Base-by-base conservation (phyloP, 2,329 filamentous ascomycete genomes). In the Talaromyces amestolkiae region DNA sequence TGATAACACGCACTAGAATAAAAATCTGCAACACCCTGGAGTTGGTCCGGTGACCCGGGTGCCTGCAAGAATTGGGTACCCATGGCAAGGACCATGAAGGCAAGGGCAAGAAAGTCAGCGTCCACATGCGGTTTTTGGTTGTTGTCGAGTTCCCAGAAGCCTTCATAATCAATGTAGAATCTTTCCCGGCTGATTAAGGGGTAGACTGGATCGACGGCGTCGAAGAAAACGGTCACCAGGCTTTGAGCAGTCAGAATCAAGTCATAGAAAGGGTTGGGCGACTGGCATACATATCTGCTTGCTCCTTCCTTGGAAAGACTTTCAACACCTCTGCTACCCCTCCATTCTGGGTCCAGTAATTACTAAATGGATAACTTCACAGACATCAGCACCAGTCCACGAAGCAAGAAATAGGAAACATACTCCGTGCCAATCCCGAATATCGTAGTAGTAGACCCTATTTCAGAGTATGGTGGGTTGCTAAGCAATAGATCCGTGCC, bases 21-120 rank as follows among this genome's bases (percentile, higher is more conserved):
- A n/a, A 67, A 67, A 22, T 67, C 65, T n/a, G 65, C 65, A 8
- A 22, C 58, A 17, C 27, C 33, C 58, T 64, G 45, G 1, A 61
- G 33, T n/a, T 56, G 13, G 3, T 27, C 58, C 2, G 51, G 19
- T 2, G 61, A 35, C 3, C 51, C 62, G 3, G 65, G 65, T 6
- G 19, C 41, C 35, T 58, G 49, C n/a, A 67, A 27, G 47, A 67
- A 67, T n/a, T 64, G 62, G 3, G 65, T 67, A 5, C 65, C 65
- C 65, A 67, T 67, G 9, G 65, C 65, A 22, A 67, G 51, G 19
- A 67, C n/a, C 37, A 67, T 67, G 43, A 67, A 67, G 51, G 64
- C 58, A n/a, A 67, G 65, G 6, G 62, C 65, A 13, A 67, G 58
- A 53, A 67, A 67, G 27, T 67, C 65, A 2, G 47, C 31, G 10